phyloP scores from a whole-genome alignment of 768 basidiomycete species.

The Heimioporus sp. region DNA sequence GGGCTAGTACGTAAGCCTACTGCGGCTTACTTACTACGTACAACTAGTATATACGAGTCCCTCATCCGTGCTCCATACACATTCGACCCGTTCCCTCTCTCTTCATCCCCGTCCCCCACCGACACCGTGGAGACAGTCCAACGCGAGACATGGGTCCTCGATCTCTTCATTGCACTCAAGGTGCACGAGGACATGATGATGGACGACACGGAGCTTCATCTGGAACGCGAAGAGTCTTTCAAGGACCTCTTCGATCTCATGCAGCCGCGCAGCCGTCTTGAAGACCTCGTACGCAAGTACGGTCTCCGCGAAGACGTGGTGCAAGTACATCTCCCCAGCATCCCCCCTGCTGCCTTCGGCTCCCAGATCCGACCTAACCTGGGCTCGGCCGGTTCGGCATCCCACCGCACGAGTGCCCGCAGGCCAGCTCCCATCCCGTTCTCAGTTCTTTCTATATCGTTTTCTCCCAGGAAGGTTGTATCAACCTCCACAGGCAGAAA shows the following conservation, averaged over 20 bases:
- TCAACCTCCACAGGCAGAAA: slow-evolving; percentile 34
- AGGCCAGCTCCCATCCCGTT: slow-evolving; percentile 31
- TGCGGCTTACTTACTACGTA: too few species aligned
- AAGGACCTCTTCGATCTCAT: slow-evolving; percentile 75
- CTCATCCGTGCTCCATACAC: slow-evolving; percentile 68
- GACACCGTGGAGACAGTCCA: slow-evolving; percentile 48
- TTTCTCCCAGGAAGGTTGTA: slow-evolving; percentile 39
- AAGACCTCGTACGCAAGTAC: slow-evolving; percentile 60
- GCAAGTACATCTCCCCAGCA: slow-evolving; percentile 4
- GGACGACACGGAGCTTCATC: slow-evolving; percentile 72
- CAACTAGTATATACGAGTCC: too few species aligned
- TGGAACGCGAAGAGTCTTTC: slow-evolving; percentile 73
- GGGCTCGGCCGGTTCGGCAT: slow-evolving; percentile 6
- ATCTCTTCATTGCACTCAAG: slow-evolving; percentile 78
- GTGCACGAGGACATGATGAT: slow-evolving; percentile 76
- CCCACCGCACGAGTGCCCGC: background rate
- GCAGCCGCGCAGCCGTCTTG: slow-evolving; percentile 72
- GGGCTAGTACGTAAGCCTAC: too few species aligned
- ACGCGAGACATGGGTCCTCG: slow-evolving; percentile 72
- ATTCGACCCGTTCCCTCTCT: slow-evolving; percentile 74
- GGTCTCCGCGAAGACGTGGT: slow-evolving; percentile 41
- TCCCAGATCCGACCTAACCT: background rate
- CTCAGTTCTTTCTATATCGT: slow-evolving; percentile 36
- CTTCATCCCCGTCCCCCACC: slow-evolving; percentile 22
- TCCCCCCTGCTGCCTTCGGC: background rate